A percentile compares a stretch with the other conserved stretches of the same genome.
Evolutionary conservation across 2,329 filamentous ascomycete species (phyloP).

Genomic region (Teratosphaeria destructans): DNA sequence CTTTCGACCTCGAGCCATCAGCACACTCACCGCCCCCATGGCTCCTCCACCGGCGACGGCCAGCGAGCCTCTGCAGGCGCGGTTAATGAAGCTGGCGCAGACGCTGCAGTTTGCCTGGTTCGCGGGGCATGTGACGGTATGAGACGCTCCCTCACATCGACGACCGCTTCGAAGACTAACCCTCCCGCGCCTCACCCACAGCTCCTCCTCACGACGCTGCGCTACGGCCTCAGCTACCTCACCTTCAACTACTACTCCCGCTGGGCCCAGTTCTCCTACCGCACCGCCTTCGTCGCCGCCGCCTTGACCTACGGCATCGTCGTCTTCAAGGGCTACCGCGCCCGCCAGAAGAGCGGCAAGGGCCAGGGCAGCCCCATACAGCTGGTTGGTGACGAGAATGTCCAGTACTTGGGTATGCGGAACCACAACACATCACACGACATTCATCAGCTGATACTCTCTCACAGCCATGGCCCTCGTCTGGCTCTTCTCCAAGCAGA

Average conservation of each 20-base stretch:
- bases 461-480: slow-evolving; percentile 62
- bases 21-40: slow-evolving; percentile 6
- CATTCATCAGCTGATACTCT: neutral
- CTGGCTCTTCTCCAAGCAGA: slow-evolving; percentile 87
- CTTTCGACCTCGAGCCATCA: neutral
- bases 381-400: slow-evolving; percentile 81
- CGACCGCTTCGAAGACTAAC: neutral
- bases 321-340: slow-evolving; percentile 93
- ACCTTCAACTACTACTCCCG: slow-evolving; percentile 76
- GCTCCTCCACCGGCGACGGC: slow-evolving; percentile 13
- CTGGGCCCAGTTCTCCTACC: slow-evolving; percentile 76
- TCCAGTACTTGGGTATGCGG: slow-evolving; percentile 83
- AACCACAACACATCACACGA: neutral
- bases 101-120: slow-evolving; percentile 51
- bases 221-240: slow-evolving; percentile 77
- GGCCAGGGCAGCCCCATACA: slow-evolving; percentile 50
- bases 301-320: slow-evolving; percentile 94
- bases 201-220: slow-evolving; percentile 69
- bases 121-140: slow-evolving; percentile 60
- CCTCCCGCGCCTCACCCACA: neutral
- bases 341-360: slow-evolving; percentile 65
- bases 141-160: neutral
- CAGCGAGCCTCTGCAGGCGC: slow-evolving; percentile 9
- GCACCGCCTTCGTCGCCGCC: slow-evolving; percentile 78
- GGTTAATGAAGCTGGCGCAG: slow-evolving; percentile 10